Base-by-base conservation (phyloP, 2,329 filamentous ascomycete genomes). In the Aspergillus hortae region DNA sequence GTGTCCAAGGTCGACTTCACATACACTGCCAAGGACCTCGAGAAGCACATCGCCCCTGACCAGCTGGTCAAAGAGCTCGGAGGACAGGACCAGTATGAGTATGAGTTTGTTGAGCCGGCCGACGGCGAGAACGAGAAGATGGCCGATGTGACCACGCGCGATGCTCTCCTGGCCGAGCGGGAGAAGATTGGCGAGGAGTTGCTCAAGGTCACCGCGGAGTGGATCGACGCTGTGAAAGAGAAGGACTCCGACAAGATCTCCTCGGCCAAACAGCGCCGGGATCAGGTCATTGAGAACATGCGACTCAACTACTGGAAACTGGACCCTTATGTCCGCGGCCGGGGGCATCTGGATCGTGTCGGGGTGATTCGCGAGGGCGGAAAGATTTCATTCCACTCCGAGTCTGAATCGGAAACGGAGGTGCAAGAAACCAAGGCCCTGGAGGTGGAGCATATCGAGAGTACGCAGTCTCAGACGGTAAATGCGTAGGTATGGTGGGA, bases 1-100 rank as follows among this genome's bases (percentile, higher is more conserved):
- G 92, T 92, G 17, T 82, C 84, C 67, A 97, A 97, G 71, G 88
- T 97, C 14, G 85, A 96, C 69, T 96, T 96, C 69, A 92, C 89
- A 50, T 91, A 89, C 67, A 89, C 82, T 60, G 75, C 84, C 46
- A 81, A 86, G 44, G 92, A 96, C 46, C 77, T 97, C 48, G 81
- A 87, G 54, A 78, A 85, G 52, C 96, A 86, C 67, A 87, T 97
- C 49, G 79, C 83, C 4, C 76, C 77, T 32, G 76, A 77, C 35
- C 83, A 86, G 46, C 87, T 96, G 56, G 82, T 86, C 44, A 87
- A 86, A 62, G 90, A 95, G 54, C 77, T 96, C 4, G 91, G 90
- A 19, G 92, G 92, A 35, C 81, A 86, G 6, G 90, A 96, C 60
- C 79, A 90, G 55, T 96, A 88, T 85, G 76, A 80, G 33, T 96